phyloP scores from a whole-genome alignment of 129 eudicot genomes.

The Heracleum sosnowskyi region DNA sequence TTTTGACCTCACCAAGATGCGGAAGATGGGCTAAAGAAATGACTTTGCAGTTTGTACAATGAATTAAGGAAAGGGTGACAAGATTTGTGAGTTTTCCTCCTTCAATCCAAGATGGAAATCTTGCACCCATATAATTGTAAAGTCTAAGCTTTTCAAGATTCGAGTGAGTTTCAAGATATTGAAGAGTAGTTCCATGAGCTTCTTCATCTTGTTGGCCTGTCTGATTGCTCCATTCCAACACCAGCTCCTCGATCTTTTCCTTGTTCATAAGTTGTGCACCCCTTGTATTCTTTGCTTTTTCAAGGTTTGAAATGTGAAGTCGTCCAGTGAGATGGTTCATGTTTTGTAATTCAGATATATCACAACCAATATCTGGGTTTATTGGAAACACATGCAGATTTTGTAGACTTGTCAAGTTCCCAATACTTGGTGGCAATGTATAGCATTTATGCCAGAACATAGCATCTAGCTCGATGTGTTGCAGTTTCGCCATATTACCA shows the following conservation, averaged over 20 bases:
- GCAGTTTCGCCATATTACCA: slow-evolving; percentile 4
- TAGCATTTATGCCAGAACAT: not conserved
- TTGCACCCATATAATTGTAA: not conserved
- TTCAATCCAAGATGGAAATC: slow-evolving; percentile 16
- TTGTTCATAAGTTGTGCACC: slow-evolving; percentile 14
- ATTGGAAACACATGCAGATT: not conserved
- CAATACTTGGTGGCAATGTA: slow-evolving; percentile 3
- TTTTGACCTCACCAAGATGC: not conserved
- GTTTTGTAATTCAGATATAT: slow-evolving; percentile 7
- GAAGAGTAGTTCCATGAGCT: slow-evolving; percentile 8
- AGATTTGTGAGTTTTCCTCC: slow-evolving; percentile 1
- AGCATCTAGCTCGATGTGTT: slow-evolving; percentile 12
- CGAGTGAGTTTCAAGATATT: slow-evolving; percentile 13
- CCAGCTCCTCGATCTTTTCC: not conserved
- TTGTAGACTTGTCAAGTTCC: not conserved
- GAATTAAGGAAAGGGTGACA: not conserved
- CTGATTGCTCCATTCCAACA: slow-evolving; percentile 17
- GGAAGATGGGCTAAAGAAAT: slow-evolving; percentile 11
- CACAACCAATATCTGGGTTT: not conserved
- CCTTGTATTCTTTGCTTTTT: slow-evolving; percentile 8
- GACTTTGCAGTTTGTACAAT: slow-evolving; percentile 14
- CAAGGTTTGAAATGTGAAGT: not conserved
- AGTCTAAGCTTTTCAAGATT: not conserved
- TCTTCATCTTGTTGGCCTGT: not conserved
- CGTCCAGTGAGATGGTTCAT: not conserved